Evolutionary conservation across 2,329 filamentous ascomycete species (phyloP), one percentile per base, ranked within the genome.

Genomic region (Zarea fungicola): DNA sequence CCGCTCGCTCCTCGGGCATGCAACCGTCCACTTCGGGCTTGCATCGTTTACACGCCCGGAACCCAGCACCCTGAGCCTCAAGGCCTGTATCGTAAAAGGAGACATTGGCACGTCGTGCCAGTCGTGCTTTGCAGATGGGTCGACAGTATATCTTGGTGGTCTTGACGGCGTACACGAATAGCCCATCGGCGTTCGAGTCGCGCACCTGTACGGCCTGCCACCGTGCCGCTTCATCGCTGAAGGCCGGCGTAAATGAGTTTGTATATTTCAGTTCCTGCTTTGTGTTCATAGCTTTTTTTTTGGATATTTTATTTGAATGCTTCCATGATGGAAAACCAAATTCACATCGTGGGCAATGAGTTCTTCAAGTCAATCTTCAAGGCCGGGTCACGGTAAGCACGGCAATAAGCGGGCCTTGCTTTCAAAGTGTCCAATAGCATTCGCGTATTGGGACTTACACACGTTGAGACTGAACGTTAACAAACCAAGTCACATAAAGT

Each of bases 41-140:
- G 62, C 80, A 83, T 14, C 78, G 68, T 62, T 80, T 81, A 63
- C 80, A 84, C 0, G 80, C 65, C 21, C 79, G 68, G 57, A 73
- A 83, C 2, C 79, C 74, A 6, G 64, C 71, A 1, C 56, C 54
- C 35, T 65, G 63, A 2, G 81, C 81, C 25, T 74, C 67, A 1
- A 59, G 52, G 0, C 68, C 58, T 0, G 65, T 70, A 14, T 70
- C 60, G 62, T 73, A 81, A 62, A 83, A 85, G 2, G 64, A 61
- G 4, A 84, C 73, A 42, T 85, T 85, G 42, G 78, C 75, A 39
- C 80, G 73, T 2, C 80, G 73, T 2, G 82, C 79, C 11, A 84
- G 73, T 0, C 81, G 73, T 2, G 78, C 78, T 14, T 76, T 74
- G 60, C 81, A 85, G 18, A 73, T 78, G 1, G 81, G 80, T 2